These are phyloP conservation scores for Neurospora sp. DNA, from an alignment of 495 filamentous ascomycete genomes.

Conservation along the genomic window DNA sequence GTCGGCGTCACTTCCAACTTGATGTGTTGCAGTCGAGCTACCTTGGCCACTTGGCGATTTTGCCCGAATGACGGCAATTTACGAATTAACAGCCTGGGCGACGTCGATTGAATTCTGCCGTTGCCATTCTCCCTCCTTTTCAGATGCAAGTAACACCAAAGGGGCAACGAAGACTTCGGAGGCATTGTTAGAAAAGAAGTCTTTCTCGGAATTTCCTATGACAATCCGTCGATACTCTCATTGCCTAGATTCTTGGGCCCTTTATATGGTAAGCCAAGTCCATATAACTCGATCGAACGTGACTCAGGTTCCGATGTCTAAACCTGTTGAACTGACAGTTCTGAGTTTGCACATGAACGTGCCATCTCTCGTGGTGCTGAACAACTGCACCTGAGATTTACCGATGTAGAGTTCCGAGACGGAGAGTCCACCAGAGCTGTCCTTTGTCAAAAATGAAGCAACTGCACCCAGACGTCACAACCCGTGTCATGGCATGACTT, in stretches of 20 bases:
- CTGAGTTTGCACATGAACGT: fast-evolving
- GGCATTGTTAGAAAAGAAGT: not conserved
- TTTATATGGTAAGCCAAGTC: too few relatives aligned
- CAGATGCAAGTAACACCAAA: not conserved
- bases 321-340: not conserved
- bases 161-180: not conserved
- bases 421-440: too few relatives aligned
- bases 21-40: not conserved
- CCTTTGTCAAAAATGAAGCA: fast-evolving
- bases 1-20: not conserved
- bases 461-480: not conserved
- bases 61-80: not conserved
- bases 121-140: not conserved
- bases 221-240: not conserved
- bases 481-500: not conserved
- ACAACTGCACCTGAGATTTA: not conserved
- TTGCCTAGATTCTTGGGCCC: not conserved
- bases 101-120: not conserved
- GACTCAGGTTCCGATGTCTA: not conserved
- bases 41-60: not conserved
- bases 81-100: not conserved
- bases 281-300: not conserved
- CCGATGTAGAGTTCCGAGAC: not conserved
- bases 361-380: not conserved
- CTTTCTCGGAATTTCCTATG: not conserved